These are phyloP conservation scores for Boletus bicolor DNA, from an alignment of 768 basidiomycete species.

Conservation along the genomic window DNA sequence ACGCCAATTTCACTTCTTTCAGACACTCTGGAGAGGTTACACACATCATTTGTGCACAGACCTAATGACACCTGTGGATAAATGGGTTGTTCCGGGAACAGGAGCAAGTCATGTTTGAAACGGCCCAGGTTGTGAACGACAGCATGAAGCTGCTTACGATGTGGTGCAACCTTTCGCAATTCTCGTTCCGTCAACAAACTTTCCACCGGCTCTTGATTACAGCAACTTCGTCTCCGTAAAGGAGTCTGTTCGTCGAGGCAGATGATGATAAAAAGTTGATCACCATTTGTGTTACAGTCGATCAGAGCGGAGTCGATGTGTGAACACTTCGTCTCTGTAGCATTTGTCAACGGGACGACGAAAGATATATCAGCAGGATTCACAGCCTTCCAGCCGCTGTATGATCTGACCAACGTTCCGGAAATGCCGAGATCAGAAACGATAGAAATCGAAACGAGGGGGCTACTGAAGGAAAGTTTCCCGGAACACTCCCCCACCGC, in stretches of 20 bases:
- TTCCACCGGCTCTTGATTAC: no score
- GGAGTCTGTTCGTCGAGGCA: no score
- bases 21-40: not conserved
- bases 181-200: no score
- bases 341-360: not conserved
- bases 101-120: no score
- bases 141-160: no score
- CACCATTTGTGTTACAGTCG: no score
- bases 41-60: not conserved
- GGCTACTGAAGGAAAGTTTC: no score
- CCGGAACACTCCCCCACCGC: no score
- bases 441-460: not conserved
- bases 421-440: not conserved
- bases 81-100: no score
- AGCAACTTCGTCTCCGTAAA: no score
- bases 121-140: not conserved
- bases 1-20: not conserved
- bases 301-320: not conserved
- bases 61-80: not conserved
- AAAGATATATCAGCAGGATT: slow-evolving; percentile 4
- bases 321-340: slow-evolving; percentile 7
- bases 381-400: slow-evolving; percentile 2
- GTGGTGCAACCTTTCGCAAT: no score
- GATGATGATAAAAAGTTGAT: no score
- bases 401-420: not conserved